Evolutionary conservation across 1,284 basidiomycete genomes (phyloP), one percentile per base, ranked within the genome.

Genomic region (Ganoderma multipileum): DNA sequence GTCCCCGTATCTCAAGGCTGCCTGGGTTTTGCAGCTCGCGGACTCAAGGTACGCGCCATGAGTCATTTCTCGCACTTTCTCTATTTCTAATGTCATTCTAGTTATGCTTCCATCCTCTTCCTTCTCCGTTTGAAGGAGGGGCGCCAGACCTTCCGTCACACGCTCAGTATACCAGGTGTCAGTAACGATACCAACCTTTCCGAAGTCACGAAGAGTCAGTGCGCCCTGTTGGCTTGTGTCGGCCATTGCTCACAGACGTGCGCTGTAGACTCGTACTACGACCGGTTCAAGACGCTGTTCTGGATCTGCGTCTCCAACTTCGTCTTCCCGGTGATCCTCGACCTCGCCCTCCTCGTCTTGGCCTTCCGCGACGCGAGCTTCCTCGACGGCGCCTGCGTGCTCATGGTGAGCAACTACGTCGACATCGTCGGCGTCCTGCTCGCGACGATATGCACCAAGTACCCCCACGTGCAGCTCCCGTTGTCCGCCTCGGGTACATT

Each of bases 291-390:
- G 26, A 71, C 74, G 2, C 68, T 80, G 20, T 77, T 80, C 70
- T 80, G 78, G 76, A 77, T 79, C 64, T 69, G 76, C 2, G 52
- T 69, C 3, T 75, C 75, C 38, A 79, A 79, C 68, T 80, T 79
- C 63, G 74, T 79, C 33, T 77, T 80, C 62, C 79, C 79, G 1
- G 76, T 75, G 20, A 59, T 79, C 9, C 64, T 80, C 47, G 72
- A 73, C 65, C 69, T 79, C 61, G 67, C 63, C 14, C 75, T 77
- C 65, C 73, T 78, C 57, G 58, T 71, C 4, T 42, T 74, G 23
- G 70, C 65, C 36, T 62, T 74, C 33, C 26, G 38, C 14, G 58
- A 57, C 38, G 12, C 55, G 9, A 28, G 63, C 55, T 70, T 67
- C 64, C 41, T 68, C n/a, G 39, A 67, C 28, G 69, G 71, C 50